Base-by-base conservation (phyloP, 805 yeast genomes). In the Lachancea mirantina region DNA sequence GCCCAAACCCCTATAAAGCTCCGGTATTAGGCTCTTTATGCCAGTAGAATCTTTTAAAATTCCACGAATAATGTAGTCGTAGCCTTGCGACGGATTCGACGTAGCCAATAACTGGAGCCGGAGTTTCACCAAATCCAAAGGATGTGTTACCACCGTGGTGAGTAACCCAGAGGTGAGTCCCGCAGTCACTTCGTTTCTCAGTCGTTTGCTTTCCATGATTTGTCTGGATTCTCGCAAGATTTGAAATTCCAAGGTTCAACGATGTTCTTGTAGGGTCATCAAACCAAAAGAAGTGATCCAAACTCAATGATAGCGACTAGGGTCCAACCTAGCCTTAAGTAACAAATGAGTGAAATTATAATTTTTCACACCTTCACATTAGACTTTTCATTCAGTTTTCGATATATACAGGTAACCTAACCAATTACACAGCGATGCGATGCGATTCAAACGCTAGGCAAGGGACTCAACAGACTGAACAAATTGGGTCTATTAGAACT, bases 71-170 rank as follows among this genome's bases (percentile, higher is more conserved):
- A 59, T 27, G 56, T 52, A 39, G 44, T 42, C 24, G 33, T 41
- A 47, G 2, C 55, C 43, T 9, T 55, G 46, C 42, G 68, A 35
- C 13, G 36, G 32, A 9, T 44, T 22, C 21, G 35, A 37, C 9
- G 52, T 46, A 14, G 56, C 57, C 14, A 45, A 74, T 20, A 88
- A 66, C 54, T 92, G 98, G 26, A 92, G 62, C 35, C 96, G 63
- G 6, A 85, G 69, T 58, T 92, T 92, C 38, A 88, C 60, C 32
- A 92, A 65, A 56, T 92, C 98, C 28, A 92, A 59, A 1, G 98
- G 98, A 52, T 92, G 98, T 19, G 89, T 78, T 1, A 80, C 63
- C 2, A 82, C 44, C 1, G 97, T 88, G 5, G 96, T 78, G 8
- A 74, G 56, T 23, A 78, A 69, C 0, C 98, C 98, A 0, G 96